A percentile compares a stretch with the other conserved stretches of the same genome.
Conservation (phyloP, 2,329 filamentous ascomycete species). For the Aspergillus sp. region DNA sequence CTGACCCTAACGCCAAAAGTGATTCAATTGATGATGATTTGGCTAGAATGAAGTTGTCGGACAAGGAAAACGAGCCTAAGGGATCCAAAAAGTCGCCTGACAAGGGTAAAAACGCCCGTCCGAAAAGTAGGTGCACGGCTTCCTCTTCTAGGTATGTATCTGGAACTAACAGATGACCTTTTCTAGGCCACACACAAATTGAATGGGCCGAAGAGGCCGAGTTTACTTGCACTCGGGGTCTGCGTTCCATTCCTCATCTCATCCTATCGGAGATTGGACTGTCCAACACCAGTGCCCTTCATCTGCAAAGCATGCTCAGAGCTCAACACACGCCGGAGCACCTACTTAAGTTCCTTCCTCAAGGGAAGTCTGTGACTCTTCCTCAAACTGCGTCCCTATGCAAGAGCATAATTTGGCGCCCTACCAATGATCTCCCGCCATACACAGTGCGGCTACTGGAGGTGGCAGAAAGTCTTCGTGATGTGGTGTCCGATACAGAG, state of each 20-base stretch:
- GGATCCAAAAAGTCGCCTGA: constrained; percentile 20
- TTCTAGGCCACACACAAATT: constrained; percentile 14
- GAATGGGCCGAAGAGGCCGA: constrained; percentile 22
- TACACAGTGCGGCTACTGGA: constrained; percentile 26
- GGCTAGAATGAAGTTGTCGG: constrained; percentile 12
- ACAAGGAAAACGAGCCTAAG: constrained; percentile 21
- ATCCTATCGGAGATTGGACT: constrained; percentile 29
- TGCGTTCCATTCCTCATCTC: constrained; percentile 39
- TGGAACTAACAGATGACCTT: constrained; percentile 6
- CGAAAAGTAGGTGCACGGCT: constrained; percentile 14
- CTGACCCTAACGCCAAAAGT: constrained; percentile 2
- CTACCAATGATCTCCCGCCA: constrained; percentile 23
- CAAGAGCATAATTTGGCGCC: constrained; percentile 34
- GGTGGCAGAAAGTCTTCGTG: constrained; percentile 18
- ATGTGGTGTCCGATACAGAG: constrained; percentile 12
- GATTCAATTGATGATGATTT: constrained; percentile 13
- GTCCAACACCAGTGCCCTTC: constrained; percentile 28
- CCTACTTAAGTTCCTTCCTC: constrained; percentile 33
- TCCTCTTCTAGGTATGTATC: background rate
- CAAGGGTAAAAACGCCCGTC: constrained; percentile 19
- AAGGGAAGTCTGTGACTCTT: constrained; percentile 27
- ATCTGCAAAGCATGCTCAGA: constrained; percentile 33
- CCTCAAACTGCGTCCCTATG: constrained; percentile 16
- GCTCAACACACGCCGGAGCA: constrained; percentile 31
- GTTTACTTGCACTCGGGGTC: constrained; percentile 36